Evolutionary conservation across 176 grass and related monocot species (phyloP).

Genomic region (Urochloa ruziziensis): DNA sequence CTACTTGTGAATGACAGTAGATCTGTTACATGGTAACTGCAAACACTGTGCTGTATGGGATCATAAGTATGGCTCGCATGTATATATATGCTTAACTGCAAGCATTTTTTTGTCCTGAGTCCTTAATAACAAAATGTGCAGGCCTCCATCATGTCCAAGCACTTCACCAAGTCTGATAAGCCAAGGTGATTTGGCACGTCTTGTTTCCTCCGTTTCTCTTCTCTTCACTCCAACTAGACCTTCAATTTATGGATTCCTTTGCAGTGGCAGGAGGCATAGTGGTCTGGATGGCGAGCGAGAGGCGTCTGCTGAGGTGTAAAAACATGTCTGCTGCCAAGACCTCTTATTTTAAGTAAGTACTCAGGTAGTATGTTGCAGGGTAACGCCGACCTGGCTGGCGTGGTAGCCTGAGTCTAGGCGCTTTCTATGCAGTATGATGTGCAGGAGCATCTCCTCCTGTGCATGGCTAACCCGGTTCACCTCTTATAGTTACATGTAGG

Average conservation of each 20-base stretch:
- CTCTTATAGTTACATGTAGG: conserved; percentile 15
- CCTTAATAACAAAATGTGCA: conserved; percentile 40
- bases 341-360: conserved; percentile 8
- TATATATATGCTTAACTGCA: too few species aligned
- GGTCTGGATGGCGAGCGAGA: conserved; percentile 42
- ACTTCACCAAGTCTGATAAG: conserved; percentile 87
- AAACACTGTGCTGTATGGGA: conserved; percentile 2
- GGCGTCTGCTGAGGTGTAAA: conserved; percentile 19
- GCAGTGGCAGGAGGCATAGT: conserved; percentile 40
- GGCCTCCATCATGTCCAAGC: conserved; percentile 97
- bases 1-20: background rate
- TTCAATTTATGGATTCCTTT: background rate
- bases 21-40: background rate
- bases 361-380: conserved; percentile 12
- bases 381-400: conserved; percentile 2
- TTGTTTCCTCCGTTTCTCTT: background rate
- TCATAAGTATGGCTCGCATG: too few species aligned
- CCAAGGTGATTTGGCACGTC: conserved; percentile 59
- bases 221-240: background rate
- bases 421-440: conserved; percentile 21
- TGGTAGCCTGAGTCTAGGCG: conserved; percentile 2
- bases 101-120: background rate
- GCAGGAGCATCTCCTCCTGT: conserved; percentile 39
- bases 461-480: conserved; percentile 13
- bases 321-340: background rate